Conservation (phyloP, 2,329 filamentous ascomycete genomes). For the Drechslerella dactyloides region DNA sequence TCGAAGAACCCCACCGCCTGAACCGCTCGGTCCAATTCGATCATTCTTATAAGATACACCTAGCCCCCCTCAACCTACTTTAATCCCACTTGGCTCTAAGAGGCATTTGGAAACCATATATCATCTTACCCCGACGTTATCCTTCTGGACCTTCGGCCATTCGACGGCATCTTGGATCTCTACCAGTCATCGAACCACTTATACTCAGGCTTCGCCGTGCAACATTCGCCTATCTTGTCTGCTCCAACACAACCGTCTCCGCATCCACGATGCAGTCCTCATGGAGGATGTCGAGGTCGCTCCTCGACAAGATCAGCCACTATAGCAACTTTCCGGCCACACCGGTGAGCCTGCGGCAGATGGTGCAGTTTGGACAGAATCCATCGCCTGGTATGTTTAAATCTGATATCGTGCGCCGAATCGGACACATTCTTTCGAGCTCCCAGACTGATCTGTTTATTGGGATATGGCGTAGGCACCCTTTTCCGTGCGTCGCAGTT, state of each 20-base stretch:
- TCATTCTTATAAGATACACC: conserved; percentile 45
- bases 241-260: conserved; percentile 50
- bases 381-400: conserved; percentile 79
- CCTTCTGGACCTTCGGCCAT: conserved; percentile 22
- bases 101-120: conserved; percentile 7
- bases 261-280: conserved; percentile 70
- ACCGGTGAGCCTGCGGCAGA: conserved; percentile 93
- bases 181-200: background rate
- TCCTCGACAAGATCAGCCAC: conserved; percentile 97
- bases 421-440: background rate
- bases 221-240: conserved; percentile 48
- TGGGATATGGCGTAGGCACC: conserved; percentile 68
- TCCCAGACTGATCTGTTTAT: conserved; percentile 7
- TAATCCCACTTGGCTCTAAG: background rate
- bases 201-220: conserved; percentile 6
- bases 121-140: conserved; percentile 7
- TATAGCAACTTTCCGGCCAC: conserved; percentile 97
- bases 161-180: background rate
- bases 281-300: conserved; percentile 86
- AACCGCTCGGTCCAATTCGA: background rate
- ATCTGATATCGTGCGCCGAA: conserved; percentile 8
- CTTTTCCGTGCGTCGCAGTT: conserved; percentile 98
- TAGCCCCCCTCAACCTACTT: conserved; percentile 26
- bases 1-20: conserved; percentile 38
- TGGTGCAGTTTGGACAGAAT: conserved; percentile 97